Percentiles rank a stretch among this genome's conserved stretches.
These are phyloP conservation scores for Entoloma clypeatum DNA, from an alignment of 1,284 basidiomycete genomes.

Conservation along the genomic window DNA sequence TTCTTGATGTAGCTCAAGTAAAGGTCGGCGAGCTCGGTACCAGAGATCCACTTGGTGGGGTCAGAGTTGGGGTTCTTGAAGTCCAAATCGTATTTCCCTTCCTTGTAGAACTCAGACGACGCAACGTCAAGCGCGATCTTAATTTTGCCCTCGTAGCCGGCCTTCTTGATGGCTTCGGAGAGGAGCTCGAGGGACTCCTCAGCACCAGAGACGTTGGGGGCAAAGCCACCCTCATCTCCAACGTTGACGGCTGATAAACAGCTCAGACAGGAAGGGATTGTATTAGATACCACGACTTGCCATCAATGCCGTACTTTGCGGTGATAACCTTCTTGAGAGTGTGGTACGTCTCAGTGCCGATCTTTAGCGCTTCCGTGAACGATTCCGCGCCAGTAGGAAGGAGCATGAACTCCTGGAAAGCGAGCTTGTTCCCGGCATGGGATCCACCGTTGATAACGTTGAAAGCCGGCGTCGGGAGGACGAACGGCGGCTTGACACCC, in stretches of 20 bases:
- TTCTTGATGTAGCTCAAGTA: conserved; percentile 86
- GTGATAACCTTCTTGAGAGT: conserved; percentile 99
- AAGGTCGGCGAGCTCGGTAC: conserved; percentile 89
- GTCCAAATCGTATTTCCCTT: conserved; percentile 99
- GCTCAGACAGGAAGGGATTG: conserved; percentile 14
- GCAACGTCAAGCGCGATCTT: conserved; percentile 99
- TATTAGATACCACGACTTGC: conserved; percentile 36
- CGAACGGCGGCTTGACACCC: conserved; percentile 89
- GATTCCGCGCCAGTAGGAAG: conserved; percentile 88
- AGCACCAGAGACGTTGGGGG: conserved; percentile 95
- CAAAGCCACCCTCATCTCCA: conserved; percentile 99
- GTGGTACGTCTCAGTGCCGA: conserved; percentile 98
- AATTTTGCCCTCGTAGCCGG: conserved; percentile 97
- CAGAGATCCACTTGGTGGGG: conserved; percentile 92
- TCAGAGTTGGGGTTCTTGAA: conserved; percentile 99
- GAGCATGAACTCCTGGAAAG: conserved; percentile 99
- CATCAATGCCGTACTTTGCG: conserved; percentile 99
- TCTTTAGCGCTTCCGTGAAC: conserved; percentile 98
- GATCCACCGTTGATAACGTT: conserved; percentile 99
- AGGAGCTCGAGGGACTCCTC: conserved; percentile 98
- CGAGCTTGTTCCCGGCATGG: conserved; percentile 98
- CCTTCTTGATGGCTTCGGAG: conserved; percentile 93
- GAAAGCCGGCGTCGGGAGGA: conserved; percentile 90
- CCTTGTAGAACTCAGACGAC: conserved; percentile 99
- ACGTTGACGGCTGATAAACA: conserved; percentile 84